Percentiles rank a stretch among this genome's conserved stretches.
phyloP scores from a whole-genome alignment of 2,329 filamentous ascomycete species.

The Fusarium mangiferae region DNA sequence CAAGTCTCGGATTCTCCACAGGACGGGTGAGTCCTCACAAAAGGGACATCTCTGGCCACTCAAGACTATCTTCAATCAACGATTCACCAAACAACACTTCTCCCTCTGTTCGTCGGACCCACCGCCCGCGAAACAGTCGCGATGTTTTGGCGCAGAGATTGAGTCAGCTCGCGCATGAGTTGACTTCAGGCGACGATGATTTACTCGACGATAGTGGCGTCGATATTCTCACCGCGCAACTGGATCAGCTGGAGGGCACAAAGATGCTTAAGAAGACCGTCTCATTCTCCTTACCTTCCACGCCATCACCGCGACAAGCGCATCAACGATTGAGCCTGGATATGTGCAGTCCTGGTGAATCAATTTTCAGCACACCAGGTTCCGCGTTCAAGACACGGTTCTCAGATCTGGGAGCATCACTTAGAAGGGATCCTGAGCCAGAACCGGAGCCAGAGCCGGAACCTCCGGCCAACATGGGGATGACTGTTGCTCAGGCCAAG shows the following conservation, averaged over 20 bases:
- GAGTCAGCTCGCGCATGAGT: slow-evolving; percentile 52
- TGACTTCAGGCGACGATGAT: slow-evolving; percentile 48
- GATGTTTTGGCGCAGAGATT: slow-evolving; percentile 57
- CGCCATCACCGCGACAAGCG: slow-evolving; percentile 30
- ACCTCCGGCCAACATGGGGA: slow-evolving; percentile 44
- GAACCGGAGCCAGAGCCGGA: slow-evolving; percentile 44
- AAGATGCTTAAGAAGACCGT: slow-evolving; percentile 37
- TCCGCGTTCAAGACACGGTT: slow-evolving; percentile 53
- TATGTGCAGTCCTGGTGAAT: slow-evolving; percentile 44
- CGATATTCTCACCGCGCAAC: slow-evolving; percentile 51
- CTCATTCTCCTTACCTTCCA: slow-evolving; percentile 35
- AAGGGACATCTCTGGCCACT: slow-evolving; percentile 43
- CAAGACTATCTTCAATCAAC: slow-evolving; percentile 36
- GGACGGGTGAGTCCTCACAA: slow-evolving; percentile 47
- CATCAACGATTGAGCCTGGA: slow-evolving; percentile 40
- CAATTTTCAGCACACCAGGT: slow-evolving; percentile 49
- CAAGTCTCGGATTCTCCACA: slow-evolving; percentile 48
- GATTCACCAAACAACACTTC: slow-evolving; percentile 39
- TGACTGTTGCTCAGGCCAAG: slow-evolving; percentile 51
- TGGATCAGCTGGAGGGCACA: slow-evolving; percentile 48
- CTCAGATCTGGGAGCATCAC: slow-evolving; percentile 53
- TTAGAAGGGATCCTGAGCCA: slow-evolving; percentile 45
- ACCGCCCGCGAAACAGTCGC: slow-evolving; percentile 30
- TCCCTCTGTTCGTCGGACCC: slow-evolving; percentile 34
- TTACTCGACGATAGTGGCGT: slow-evolving; percentile 51